phyloP scores from a whole-genome alignment of 257 asterid species.

The Nicotiana obtusifolia region DNA sequence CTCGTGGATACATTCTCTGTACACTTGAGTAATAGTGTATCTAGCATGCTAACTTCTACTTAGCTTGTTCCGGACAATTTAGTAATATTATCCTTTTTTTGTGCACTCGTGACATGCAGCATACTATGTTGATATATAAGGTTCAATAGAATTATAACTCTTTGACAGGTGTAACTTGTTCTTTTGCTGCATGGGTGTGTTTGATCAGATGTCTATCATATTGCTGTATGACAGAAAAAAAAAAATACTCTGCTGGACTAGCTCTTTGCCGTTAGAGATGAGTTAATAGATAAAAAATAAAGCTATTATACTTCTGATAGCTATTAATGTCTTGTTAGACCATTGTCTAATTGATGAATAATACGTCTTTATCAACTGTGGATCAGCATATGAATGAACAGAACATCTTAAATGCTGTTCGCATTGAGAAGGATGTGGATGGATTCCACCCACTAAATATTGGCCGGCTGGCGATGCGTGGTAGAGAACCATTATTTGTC shows the following conservation, averaged over 20 bases:
- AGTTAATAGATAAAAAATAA: not conserved
- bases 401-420: conserved; percentile 70
- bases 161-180: not conserved
- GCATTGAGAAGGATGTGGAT: conserved; percentile 93
- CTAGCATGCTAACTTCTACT: no score
- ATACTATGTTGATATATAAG: not conserved
- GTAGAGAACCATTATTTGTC: conserved; percentile 79
- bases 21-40: not conserved
- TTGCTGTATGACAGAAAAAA: not conserved
- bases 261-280: not conserved
- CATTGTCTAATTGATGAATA: not conserved
- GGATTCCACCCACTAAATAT: conserved; percentile 91
- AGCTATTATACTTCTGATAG: not conserved
- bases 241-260: not conserved
- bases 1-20: not conserved
- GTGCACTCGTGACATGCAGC: not conserved
- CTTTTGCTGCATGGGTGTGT: not conserved
- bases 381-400: conserved; percentile 82
- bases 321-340: not conserved
- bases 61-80: no score
- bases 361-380: conserved; percentile 13
- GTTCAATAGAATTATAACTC: not conserved
- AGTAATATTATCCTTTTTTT: not conserved
- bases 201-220: not conserved
- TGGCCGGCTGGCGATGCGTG: conserved; percentile 92